Base-by-base conservation (phyloP, 2,329 filamentous ascomycete genomes). In the Talaromyces verruculosus region DNA sequence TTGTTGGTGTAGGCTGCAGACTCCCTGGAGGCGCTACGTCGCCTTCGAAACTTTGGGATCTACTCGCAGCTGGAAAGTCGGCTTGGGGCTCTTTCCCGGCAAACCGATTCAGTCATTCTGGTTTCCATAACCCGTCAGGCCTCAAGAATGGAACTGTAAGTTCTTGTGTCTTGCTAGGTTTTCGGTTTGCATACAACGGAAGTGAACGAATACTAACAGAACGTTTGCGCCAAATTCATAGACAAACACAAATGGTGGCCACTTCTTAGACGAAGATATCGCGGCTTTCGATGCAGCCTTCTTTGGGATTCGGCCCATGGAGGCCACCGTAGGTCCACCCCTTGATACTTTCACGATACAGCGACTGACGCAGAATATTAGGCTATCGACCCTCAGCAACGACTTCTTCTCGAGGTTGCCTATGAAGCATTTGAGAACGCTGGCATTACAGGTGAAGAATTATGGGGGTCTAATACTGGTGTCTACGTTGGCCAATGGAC, bases 401-500 rank as follows among this genome's bases (percentile, higher is more conserved):
- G 79, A 77, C 25, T 57, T 22, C 37, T 57, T 25, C 49, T 63
- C 15, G 61, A 63, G 28, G 39, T 53, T 6, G 83, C 80, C 0
- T 84, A 82, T 68, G 77, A 84, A 51, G 75, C 76, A 10, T 67
- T 69, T 39, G 75, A 69, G 39, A 58, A 63, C 22, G 71, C 70
- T n/a, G 71, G 71, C 19, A 41, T 69, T 6, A 67, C 60, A 62
- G 66, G 69, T 47, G 66, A 69, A 28, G 51, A 59, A 15, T 17
- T 77, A 1, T 53, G 37, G 35, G 75, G 73, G 7, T 70, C 70
- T 11, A 25, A 65, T 22, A 75, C 74, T 13, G 69, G 68, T 17
- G 74, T 74, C 11, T 75, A 71, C 63, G 65, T 73, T 17, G 75
- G 72, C 19, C 61, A 63, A 1, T 71, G 72, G 60, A 61, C 51